Conservation (phyloP, 1,284 basidiomycete genomes). For the Marasmius fiardii region DNA sequence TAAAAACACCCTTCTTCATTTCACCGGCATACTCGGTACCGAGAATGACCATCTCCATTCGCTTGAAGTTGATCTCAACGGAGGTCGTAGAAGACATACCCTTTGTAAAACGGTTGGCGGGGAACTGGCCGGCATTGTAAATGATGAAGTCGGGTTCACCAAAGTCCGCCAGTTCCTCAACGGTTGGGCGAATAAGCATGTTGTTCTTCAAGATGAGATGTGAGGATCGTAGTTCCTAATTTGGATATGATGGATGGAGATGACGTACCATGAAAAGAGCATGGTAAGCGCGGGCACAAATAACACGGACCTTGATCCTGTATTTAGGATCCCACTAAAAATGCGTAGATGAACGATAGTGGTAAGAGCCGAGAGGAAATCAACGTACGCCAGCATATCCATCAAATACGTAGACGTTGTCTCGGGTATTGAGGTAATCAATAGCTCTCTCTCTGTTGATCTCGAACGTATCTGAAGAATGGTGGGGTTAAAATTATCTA, state of each 20-base stretch:
- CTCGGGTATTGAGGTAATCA: conserved; percentile 98
- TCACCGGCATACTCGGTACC: conserved; percentile 99
- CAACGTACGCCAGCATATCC: conserved; percentile 84
- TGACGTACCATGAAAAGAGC: conserved; percentile 95
- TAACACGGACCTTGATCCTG: conserved; percentile 99
- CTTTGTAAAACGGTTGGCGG: conserved; percentile 99
- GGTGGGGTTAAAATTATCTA: conserved; percentile 1
- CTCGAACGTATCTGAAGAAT: conserved; percentile 87
- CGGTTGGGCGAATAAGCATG: conserved; percentile 98
- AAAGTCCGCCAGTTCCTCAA: conserved; percentile 92
- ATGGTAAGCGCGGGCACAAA: conserved; percentile 98
- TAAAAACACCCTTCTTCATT: conserved; percentile 99
- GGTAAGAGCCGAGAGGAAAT: conserved; percentile 12
- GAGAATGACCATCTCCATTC: conserved; percentile 99
- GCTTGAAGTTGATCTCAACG: conserved; percentile 99
- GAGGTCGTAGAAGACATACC: conserved; percentile 99
- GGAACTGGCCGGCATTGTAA: conserved; percentile 99
- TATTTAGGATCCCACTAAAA: conserved; percentile 95
- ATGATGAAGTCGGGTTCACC: conserved; percentile 99
- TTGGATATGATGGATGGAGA: conserved; percentile 12
- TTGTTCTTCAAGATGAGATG: conserved; percentile 65
- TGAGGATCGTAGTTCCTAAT: conserved; percentile 6
- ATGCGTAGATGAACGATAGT: not conserved
- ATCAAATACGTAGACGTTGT: conserved; percentile 99
- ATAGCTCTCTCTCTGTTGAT: conserved; percentile 99